Conservation (phyloP, 2,329 filamentous ascomycete genomes). For the Chaetomium sp. region DNA sequence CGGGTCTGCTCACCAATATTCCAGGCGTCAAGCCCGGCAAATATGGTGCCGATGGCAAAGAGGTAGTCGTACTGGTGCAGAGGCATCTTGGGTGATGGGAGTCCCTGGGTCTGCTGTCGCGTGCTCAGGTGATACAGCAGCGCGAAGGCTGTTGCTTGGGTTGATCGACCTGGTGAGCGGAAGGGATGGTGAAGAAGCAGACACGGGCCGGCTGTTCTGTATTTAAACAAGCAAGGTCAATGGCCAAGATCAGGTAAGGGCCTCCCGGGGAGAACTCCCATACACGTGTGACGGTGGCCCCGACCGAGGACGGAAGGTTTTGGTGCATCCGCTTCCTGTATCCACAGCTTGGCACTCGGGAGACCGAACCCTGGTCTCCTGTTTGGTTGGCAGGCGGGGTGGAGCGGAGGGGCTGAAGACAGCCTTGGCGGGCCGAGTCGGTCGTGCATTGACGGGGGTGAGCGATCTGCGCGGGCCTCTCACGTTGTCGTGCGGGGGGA, state of each 20-base stretch:
- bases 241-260: not conserved
- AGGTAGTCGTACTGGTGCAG: constrained; percentile 63
- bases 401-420: constrained; percentile 7
- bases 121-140: constrained; percentile 19
- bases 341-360: constrained; percentile 7
- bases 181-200: constrained; percentile 7
- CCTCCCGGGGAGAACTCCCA: not conserved
- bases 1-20: constrained; percentile 57
- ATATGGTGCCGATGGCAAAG: constrained; percentile 65
- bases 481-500: not conserved
- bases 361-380: not conserved
- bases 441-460: not conserved
- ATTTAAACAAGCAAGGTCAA: constrained; percentile 20
- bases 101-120: constrained; percentile 13
- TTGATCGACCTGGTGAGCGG: constrained; percentile 20
- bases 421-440: constrained; percentile 23
- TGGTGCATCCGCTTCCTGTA: not conserved
- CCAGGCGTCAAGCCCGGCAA: constrained; percentile 67
- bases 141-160: constrained; percentile 15
- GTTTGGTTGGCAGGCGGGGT: constrained; percentile 6
- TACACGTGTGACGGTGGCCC: constrained; percentile 20
- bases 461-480: constrained; percentile 4
- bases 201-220: constrained; percentile 15
- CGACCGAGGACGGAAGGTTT: not conserved
- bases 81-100: constrained; percentile 30